These are phyloP conservation scores for Bonia amplexicaulis DNA, from an alignment of 176 grass and related monocot species.

Conservation along the genomic window DNA sequence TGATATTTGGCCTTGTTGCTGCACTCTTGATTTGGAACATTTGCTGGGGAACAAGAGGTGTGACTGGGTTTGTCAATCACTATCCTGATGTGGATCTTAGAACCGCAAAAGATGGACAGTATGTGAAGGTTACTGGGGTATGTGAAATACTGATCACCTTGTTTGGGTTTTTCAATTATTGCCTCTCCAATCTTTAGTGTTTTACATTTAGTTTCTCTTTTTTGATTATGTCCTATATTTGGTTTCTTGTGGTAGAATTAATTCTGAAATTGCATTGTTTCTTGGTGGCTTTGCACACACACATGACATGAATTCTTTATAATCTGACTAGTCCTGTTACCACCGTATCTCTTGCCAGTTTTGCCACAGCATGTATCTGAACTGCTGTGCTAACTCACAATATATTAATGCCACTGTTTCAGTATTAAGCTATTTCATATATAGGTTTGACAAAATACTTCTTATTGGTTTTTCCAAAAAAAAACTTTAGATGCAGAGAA, in stretches of 20 bases:
- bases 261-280: neutral
- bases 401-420: neutral
- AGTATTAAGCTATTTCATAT: neutral
- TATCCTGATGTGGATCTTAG: conserved; percentile 88
- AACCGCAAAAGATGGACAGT: conserved; percentile 75
- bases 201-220: neutral
- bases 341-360: neutral
- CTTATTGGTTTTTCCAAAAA: neutral
- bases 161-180: neutral
- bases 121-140: conserved; percentile 97
- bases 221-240: neutral
- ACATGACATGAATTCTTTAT: neutral
- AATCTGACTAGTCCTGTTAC: neutral
- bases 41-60: conserved; percentile 54
- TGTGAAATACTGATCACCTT: conserved; percentile 15
- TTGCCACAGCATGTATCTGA: neutral
- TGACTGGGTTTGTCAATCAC: conserved; percentile 49
- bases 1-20: conserved; percentile 50
- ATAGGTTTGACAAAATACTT: neutral
- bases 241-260: conserved; percentile 1
- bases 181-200: neutral
- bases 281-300: neutral
- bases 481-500: neutral
- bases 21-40: conserved; percentile 61
- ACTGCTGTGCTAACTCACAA: neutral